phyloP scores from a whole-genome alignment of 1,139 yeast genomes.

The Debaryomyces sp. region DNA sequence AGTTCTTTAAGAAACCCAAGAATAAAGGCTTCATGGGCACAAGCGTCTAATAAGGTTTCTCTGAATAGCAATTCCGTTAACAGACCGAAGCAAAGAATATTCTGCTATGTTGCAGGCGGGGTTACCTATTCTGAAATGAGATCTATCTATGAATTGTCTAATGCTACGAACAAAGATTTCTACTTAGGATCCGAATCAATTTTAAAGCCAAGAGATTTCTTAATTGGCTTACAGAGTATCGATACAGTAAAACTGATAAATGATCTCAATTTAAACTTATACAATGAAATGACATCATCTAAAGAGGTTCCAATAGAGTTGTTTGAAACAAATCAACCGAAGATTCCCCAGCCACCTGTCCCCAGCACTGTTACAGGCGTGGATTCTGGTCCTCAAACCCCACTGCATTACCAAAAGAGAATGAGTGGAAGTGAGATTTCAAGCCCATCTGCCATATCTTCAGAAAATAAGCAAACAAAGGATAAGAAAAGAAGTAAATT shows the following conservation, averaged over 20 bases:
- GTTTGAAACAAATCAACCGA: slow-evolving; percentile 23
- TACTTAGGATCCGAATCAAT: slow-evolving; percentile 84
- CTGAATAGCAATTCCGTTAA: slow-evolving; percentile 14
- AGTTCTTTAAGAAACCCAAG: slow-evolving; percentile 68
- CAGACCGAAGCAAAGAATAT: slow-evolving; percentile 67
- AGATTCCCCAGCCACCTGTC: background rate
- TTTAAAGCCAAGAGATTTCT: slow-evolving; percentile 61
- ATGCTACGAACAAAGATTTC: slow-evolving; percentile 67
- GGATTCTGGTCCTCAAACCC: slow-evolving; percentile 2
- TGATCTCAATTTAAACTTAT: slow-evolving; percentile 39
- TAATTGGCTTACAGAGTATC: slow-evolving; percentile 48
- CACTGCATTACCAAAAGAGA: slow-evolving; percentile 13
- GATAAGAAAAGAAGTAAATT: slow-evolving; percentile 12
- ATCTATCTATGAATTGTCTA: slow-evolving; percentile 71
- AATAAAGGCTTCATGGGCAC: slow-evolving; percentile 84
- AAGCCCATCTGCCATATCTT: background rate
- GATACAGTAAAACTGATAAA: slow-evolving; percentile 35
- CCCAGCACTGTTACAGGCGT: background rate
- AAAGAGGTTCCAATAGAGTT: slow-evolving; percentile 40
- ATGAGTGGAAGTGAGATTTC: background rate
- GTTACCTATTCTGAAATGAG: slow-evolving; percentile 81
- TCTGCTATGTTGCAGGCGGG: slow-evolving; percentile 90
- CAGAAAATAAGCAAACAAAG: slow-evolving; percentile 5
- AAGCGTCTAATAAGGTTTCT: slow-evolving; percentile 39
- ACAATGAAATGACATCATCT: slow-evolving; percentile 25